Evolutionary conservation across 2,329 filamentous ascomycete species (phyloP).

Genomic region (Pezicula neosporulosa): DNA sequence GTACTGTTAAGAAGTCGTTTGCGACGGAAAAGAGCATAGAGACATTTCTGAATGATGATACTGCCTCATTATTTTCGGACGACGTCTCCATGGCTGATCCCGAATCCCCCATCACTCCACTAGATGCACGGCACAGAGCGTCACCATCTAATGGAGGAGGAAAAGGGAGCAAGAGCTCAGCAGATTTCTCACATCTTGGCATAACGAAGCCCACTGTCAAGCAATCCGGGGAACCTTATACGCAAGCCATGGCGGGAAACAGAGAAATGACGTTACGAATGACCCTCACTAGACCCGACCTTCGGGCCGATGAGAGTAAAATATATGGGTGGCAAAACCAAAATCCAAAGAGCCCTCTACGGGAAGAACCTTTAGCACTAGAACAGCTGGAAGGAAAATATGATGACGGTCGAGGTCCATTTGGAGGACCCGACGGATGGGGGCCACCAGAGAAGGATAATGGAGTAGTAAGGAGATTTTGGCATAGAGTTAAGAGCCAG

Average conservation of each 20-base stretch:
- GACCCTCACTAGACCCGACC: slow-evolving; percentile 87
- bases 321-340: slow-evolving; percentile 65
- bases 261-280: slow-evolving; percentile 95
- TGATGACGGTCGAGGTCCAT: slow-evolving; percentile 31
- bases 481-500: slow-evolving; percentile 50
- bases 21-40: slow-evolving; percentile 45
- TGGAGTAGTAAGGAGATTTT: slow-evolving; percentile 59
- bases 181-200: slow-evolving; percentile 32
- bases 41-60: slow-evolving; percentile 57
- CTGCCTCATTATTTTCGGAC: slow-evolving; percentile 51
- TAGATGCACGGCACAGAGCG: slow-evolving; percentile 19
- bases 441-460: slow-evolving; percentile 42
- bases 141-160: slow-evolving; percentile 2
- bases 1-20: slow-evolving; percentile 23
- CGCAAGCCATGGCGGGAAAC: slow-evolving; percentile 52
- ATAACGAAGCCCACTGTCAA: slow-evolving; percentile 20
- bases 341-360: slow-evolving; percentile 24
- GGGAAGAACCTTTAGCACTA: slow-evolving; percentile 50
- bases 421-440: slow-evolving; percentile 34
- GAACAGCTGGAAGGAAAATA: slow-evolving; percentile 54
- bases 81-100: slow-evolving; percentile 52
- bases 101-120: slow-evolving; percentile 43
- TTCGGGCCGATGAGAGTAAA: slow-evolving; percentile 71
- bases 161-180: slow-evolving; percentile 32
- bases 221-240: slow-evolving; percentile 34